Conservation (phyloP, 768 basidiomycete genomes). For the Hypholoma sublateritium region DNA sequence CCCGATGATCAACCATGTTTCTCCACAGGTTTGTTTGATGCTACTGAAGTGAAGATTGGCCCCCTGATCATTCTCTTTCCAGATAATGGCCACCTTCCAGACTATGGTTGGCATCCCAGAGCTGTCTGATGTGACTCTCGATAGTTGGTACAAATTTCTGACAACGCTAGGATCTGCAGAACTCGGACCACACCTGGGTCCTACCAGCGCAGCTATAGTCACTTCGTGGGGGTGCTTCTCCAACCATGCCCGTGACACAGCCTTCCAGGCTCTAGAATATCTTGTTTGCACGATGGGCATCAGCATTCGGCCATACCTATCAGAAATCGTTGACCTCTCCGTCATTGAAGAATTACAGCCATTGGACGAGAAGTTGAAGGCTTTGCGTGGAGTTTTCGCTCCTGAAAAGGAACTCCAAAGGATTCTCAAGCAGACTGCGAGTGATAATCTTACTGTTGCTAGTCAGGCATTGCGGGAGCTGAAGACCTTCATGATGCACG, state of each 20-base stretch:
- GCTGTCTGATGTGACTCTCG: slow-evolving; percentile 75
- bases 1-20: slow-evolving; percentile 66
- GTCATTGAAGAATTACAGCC: slow-evolving; percentile 63
- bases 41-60: background rate
- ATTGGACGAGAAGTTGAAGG: slow-evolving; percentile 40
- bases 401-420: slow-evolving; percentile 56
- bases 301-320: slow-evolving; percentile 54
- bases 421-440: slow-evolving; percentile 71
- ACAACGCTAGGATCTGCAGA: slow-evolving; percentile 65
- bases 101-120: slow-evolving; percentile 77
- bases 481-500: slow-evolving; percentile 55
- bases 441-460: slow-evolving; percentile 80
- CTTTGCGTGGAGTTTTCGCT: slow-evolving; percentile 48
- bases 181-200: slow-evolving; percentile 80
- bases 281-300: slow-evolving; percentile 64
- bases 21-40: slow-evolving; percentile 72
- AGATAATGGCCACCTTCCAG: slow-evolving; percentile 98
- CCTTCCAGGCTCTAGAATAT: slow-evolving; percentile 62
- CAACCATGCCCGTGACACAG: slow-evolving; percentile 47
- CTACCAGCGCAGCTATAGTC: slow-evolving; percentile 84
- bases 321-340: slow-evolving; percentile 80
- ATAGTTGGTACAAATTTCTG: slow-evolving; percentile 80
- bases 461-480: slow-evolving; percentile 76
- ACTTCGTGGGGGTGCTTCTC: slow-evolving; percentile 73
- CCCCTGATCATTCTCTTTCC: background rate